Evolutionary conservation across 202 grass and related monocot genomes (phyloP).

Genomic region (Dendrocalamus latiflorus): DNA sequence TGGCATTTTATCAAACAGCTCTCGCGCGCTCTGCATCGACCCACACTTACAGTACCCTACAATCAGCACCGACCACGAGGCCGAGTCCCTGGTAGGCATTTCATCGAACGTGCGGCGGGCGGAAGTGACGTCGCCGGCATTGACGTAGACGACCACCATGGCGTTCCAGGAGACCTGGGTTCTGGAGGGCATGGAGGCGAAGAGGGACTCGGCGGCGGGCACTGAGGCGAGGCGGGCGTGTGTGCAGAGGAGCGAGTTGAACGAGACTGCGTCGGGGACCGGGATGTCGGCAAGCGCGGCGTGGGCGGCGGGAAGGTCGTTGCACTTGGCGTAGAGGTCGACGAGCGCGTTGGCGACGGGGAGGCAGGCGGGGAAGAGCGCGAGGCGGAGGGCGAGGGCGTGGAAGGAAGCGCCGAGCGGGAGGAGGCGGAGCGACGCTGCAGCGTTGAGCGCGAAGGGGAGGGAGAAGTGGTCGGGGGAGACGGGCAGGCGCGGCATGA

Average conservation of each 20-base stretch:
- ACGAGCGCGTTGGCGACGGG: constrained; percentile 67
- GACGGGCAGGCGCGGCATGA: constrained; percentile 45
- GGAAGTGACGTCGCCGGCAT: constrained; percentile 36
- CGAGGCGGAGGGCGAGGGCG: constrained; percentile 36
- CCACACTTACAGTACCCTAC: constrained; percentile 46
- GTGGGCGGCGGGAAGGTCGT: constrained; percentile 37
- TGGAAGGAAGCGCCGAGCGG: constrained; percentile 38
- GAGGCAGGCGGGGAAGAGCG: constrained; percentile 40
- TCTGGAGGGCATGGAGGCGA: constrained; percentile 46
- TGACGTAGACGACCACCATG: constrained; percentile 61
- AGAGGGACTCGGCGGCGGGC: constrained; percentile 25
- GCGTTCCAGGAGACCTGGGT: constrained; percentile 70
- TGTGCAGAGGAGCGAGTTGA: constrained; percentile 59
- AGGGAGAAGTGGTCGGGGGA: constrained; percentile 40
- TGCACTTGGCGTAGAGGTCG: constrained; percentile 67
- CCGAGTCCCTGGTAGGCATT: constrained; percentile 43
- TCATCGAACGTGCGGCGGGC: constrained; percentile 44
- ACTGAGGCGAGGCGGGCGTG: constrained; percentile 54
- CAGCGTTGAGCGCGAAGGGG: constrained; percentile 56
- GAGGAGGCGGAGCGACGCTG: constrained; percentile 31
- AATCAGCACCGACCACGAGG: constrained; percentile 55
- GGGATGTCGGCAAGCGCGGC: constrained; percentile 41
- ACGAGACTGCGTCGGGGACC: constrained; percentile 44
- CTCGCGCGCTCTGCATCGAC: constrained; percentile 18
- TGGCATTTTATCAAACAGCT: constrained; percentile 56